These are phyloP conservation scores for Salvia rosmarinus DNA, from an alignment of 257 asterid genomes.

Conservation along the genomic window DNA sequence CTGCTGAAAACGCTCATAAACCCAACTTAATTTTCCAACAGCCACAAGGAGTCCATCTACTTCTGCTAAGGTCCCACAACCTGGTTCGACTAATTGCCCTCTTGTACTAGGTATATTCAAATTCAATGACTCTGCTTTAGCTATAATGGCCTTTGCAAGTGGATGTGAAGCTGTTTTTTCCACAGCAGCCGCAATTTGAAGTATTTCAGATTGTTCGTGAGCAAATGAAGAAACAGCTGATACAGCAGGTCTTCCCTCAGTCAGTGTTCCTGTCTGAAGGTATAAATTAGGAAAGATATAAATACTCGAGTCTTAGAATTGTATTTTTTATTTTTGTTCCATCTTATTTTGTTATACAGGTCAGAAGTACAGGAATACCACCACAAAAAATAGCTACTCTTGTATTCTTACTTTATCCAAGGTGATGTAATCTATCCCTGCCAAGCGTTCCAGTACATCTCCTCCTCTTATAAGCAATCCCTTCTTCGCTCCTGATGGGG, in stretches of 20 bases:
- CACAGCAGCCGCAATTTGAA: slow-evolving; percentile 90
- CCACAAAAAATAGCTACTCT: neutral
- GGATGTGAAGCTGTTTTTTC: slow-evolving; percentile 99
- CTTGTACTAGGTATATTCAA: slow-evolving; percentile 72
- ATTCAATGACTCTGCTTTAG: slow-evolving; percentile 70
- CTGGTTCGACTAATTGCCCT: slow-evolving; percentile 88
- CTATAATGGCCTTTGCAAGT: slow-evolving; percentile 81
- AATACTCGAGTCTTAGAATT: slow-evolving; percentile 11
- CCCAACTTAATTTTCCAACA: slow-evolving; percentile 90
- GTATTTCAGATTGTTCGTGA: slow-evolving; percentile 70
- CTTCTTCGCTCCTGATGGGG: slow-evolving; percentile 78
- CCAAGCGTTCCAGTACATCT: slow-evolving; percentile 91
- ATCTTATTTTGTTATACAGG: slow-evolving; percentile 12
- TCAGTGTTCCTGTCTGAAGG: slow-evolving; percentile 92
- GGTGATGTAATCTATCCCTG: slow-evolving; percentile 71
- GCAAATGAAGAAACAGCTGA: slow-evolving; percentile 66
- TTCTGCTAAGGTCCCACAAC: slow-evolving; percentile 95
- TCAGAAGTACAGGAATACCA: slow-evolving; percentile 17
- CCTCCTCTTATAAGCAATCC: slow-evolving; percentile 98
- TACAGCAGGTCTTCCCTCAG: slow-evolving; percentile 94
- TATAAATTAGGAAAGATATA: slow-evolving; percentile 28
- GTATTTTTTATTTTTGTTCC: neutral
- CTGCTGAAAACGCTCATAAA: slow-evolving; percentile 76
- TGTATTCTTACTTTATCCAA: slow-evolving; percentile 72
- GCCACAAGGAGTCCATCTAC: slow-evolving; percentile 93